Base-by-base conservation (phyloP, 257 asterid species). In the Fraxinus anomala region DNA sequence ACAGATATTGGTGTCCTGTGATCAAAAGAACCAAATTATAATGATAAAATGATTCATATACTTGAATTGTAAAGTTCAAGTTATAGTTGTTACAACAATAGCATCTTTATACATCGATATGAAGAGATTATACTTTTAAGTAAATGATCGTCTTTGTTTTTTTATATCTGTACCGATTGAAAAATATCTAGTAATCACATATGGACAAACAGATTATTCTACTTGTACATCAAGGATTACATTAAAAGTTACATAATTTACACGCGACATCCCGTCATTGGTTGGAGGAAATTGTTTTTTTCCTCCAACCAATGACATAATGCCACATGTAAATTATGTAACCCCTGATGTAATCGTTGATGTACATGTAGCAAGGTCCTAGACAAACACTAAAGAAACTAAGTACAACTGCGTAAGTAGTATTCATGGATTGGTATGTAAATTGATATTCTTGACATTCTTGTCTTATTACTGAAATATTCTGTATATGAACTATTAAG, bases 1-100 rank as follows among this genome's bases (percentile, higher is more conserved):
- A 91, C 98, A 23, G 89, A 88, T 24, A 93, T 87, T 0, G 98
- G 93, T 0, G 88, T 68, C 97, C 98, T 93, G 97, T 39, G 56
- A 85, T 23, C 61, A 70, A 13, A 74, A 28, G 65, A 70, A 40
- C 7, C 63, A 11, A 69, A 30, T 13, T 30, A 73, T 2, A 21
- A 5, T 16, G 11, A 54, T 54, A 17, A 54, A 54, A 54, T 54
- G 24, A 54, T 54, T 16, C 23, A 19, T 54, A 19, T 21, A 54
- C 5, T 54, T 16, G 63, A 54, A 19, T 6, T 54, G 24, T 54
- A 19, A 19, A 54, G 23, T 54, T 54, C 10, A 54, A 19, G 24
- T 54, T 5, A 54, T 1, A 13, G 4, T 54, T 54, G 63, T 14
- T 51, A 54, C 63, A 54, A 5, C 24, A 19, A 5, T 54, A 54